Evolutionary conservation across 2,329 filamentous ascomycete genomes (phyloP), one percentile per base, ranked within the genome.

Genomic region (Periconia sp.): DNA sequence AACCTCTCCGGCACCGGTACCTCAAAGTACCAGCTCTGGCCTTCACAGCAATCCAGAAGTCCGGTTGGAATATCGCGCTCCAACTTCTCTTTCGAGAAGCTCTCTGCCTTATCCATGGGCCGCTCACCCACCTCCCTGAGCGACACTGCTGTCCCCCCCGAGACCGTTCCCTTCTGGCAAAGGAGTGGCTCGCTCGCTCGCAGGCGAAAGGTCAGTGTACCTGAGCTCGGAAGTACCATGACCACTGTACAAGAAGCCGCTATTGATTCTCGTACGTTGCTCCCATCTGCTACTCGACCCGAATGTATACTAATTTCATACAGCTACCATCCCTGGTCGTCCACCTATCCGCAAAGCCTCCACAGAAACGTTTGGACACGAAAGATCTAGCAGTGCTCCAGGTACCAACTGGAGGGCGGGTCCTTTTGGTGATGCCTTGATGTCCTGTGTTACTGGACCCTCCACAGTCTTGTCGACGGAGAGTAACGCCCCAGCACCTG

Each of bases 261-360:
- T 40, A 63, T 75, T 47, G 74, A 76, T 57, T 75, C 73, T 54
- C 74, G 74, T 76, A 70, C 63, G 72, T 66, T n/a, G 8, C 9
- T 27, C 35, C 19, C 18, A 49, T 19, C 10, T 30, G 10, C 18
- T 27, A 41, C 14, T 47, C 13, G 27, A 40, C 27, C 23, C 31
- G 15, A 41, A n/a, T 50, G 46, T 30, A 20, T 10, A 45, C 58
- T 72, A 37, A 72, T 55, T 17, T 2, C 20, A 8, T 20, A 27
- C 49, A 71, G 74, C 74, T 47, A 76, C 74, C 15, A 76, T 76
- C 44, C 74, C 74, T 10, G 74, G 74, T 42, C 67, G 71, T 50
- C 73, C 73, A 18, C 71, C 74, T 47, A 68, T 76, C 13, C 71
- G 70, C 10, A 66, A 71, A 50, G 31, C 60, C 30, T 70, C 69